A percentile compares a stretch with the other conserved stretches of the same genome.
Evolutionary conservation across 257 asterid species (phyloP).

Genomic region (Gentiana straminea): DNA sequence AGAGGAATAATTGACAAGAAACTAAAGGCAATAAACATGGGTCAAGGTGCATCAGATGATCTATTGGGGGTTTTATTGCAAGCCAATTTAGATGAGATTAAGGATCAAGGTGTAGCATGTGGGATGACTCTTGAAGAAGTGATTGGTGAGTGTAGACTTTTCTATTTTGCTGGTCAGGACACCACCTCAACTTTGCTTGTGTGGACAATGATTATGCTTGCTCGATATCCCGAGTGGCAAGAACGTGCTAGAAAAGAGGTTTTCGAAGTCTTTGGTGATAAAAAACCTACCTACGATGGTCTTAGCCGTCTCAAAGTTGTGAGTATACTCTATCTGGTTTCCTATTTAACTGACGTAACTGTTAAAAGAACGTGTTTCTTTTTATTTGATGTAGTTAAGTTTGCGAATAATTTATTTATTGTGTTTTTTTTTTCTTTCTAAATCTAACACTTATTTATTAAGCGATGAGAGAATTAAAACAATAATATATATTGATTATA

Average conservation of each 20-base stretch:
- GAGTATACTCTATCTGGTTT: slow-evolving; percentile 7
- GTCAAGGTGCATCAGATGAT: slow-evolving; percentile 18
- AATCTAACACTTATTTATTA: too few species aligned
- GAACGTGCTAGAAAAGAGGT: slow-evolving; percentile 39
- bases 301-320: slow-evolving; percentile 39
- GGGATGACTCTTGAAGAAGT: slow-evolving; percentile 42
- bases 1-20: slow-evolving; percentile 20
- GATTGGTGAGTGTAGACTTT: slow-evolving; percentile 43
- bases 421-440: too few species aligned
- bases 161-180: slow-evolving; percentile 48
- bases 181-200: slow-evolving; percentile 26
- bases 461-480: too few species aligned
- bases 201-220: slow-evolving; percentile 38
- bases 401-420: too few species aligned
- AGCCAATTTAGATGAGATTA: slow-evolving; percentile 23
- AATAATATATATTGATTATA: too few species aligned
- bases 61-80: slow-evolving; percentile 27
- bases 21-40: slow-evolving; percentile 13
- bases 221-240: slow-evolving; percentile 38
- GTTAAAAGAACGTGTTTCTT: not conserved
- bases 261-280: slow-evolving; percentile 20
- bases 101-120: slow-evolving; percentile 17
- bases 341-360: too few species aligned
- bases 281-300: slow-evolving; percentile 28
- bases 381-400: not conserved